A percentile compares a stretch with the other conserved stretches of the same genome.
Conservation (phyloP, 176 grass and related monocot species). For the Poa pratensis region DNA sequence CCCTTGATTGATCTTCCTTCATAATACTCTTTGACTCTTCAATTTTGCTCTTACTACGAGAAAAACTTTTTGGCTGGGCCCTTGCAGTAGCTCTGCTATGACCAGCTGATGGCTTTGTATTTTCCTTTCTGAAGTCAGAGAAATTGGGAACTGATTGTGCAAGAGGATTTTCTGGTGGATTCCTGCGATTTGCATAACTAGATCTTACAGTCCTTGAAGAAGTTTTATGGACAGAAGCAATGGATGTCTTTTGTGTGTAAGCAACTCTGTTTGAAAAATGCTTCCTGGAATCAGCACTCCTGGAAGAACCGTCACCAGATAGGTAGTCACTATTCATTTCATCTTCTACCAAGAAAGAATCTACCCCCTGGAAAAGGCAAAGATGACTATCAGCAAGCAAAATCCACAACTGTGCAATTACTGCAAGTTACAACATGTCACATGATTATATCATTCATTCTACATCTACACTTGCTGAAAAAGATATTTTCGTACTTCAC, state of each 20-base stretch:
- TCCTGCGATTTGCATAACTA: constrained; percentile 63
- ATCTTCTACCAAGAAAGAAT: constrained; percentile 67
- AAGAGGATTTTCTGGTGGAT: constrained; percentile 68
- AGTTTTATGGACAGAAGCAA: constrained; percentile 60
- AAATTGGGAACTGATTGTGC: constrained; percentile 91
- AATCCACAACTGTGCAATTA: constrained; percentile 1
- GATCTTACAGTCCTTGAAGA: constrained; percentile 55
- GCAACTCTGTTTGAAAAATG: constrained; percentile 62
- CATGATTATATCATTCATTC: constrained; percentile 11
- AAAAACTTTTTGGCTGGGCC: constrained; percentile 60
- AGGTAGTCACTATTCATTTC: constrained; percentile 76
- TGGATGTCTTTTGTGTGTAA: constrained; percentile 55
- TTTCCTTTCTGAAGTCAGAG: constrained; percentile 92
- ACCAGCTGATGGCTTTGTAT: constrained; percentile 76
- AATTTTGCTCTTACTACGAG: constrained; percentile 81
- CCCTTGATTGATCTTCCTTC: constrained; percentile 77
- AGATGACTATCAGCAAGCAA: constrained; percentile 44
- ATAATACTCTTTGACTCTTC: constrained; percentile 69
- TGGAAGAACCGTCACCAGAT: constrained; percentile 81
- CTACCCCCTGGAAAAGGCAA: constrained; percentile 60
- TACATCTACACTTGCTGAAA: constrained; percentile 16
- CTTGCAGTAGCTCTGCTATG: constrained; percentile 57
- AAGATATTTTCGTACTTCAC: background rate
- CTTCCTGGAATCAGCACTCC: constrained; percentile 77
- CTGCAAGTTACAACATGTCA: constrained; percentile 29